phyloP scores from a whole-genome alignment of 2,329 filamentous ascomycete genomes.

The Cercospora sesami region DNA sequence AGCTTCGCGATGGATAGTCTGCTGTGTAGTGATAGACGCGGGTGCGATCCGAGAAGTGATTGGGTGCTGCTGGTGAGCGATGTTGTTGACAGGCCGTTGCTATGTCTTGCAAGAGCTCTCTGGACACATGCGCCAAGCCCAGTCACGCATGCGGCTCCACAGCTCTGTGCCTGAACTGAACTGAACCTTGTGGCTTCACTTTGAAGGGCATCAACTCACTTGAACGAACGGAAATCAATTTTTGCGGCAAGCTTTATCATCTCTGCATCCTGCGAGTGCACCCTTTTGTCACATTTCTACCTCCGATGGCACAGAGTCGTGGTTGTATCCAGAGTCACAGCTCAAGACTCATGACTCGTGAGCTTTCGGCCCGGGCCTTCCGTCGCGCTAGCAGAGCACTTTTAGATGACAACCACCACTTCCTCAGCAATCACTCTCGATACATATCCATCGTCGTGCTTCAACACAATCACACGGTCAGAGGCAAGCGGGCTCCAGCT shows the following conservation, averaged over 20 bases:
- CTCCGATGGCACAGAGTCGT: background rate
- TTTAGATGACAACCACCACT: background rate
- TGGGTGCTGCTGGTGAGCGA: background rate
- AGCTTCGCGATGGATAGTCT: background rate
- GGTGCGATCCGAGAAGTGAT: background rate
- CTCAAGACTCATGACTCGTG: background rate
- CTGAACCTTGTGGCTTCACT: background rate
- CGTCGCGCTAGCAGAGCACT: background rate
- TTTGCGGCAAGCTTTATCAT: background rate
- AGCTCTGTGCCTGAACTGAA: background rate
- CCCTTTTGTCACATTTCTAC: background rate
- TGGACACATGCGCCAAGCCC: background rate
- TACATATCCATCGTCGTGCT: background rate
- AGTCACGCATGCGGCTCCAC: background rate
- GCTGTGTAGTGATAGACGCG: conserved; percentile 2
- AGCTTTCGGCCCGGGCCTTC: background rate
- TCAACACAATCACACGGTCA: background rate
- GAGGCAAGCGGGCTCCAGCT: background rate
- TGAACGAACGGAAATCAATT: background rate
- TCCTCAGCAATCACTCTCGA: background rate
- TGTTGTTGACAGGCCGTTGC: background rate
- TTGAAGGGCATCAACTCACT: background rate
- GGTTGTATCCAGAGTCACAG: background rate
- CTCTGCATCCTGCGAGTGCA: background rate
- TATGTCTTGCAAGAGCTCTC: conserved; percentile 1